Base-by-base conservation (phyloP, 768 basidiomycete genomes). In the Russula dissimulans region DNA sequence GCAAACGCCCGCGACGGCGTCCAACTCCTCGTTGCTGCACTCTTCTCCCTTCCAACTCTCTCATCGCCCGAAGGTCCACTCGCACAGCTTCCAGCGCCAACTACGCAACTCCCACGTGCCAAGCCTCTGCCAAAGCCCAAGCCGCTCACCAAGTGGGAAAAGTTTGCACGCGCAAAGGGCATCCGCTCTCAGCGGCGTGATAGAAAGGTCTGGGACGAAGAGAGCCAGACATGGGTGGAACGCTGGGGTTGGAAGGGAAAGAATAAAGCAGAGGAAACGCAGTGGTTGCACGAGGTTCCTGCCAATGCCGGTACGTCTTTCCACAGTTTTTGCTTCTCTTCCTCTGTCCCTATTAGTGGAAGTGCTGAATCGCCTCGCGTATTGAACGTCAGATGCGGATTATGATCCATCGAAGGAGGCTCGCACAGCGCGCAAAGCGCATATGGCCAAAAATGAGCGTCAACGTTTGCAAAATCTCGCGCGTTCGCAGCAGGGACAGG, bases 71-170 rank as follows among this genome's bases (percentile, higher is more conserved):
- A 91, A 61, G 95, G 95, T 1, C 91, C 91, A 0, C 77, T 92
- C 51, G 91, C 88, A 1, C 78, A 83, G 57, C 86, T 97, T 3
- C 95, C 95, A 0, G 69, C 82, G 1, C 88, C 91, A 3, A 81
- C 78, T 1, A 90, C 87, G 31, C 76, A 78, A 49, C 81, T 98
- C 1, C 97, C 97, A 0, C 83, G 97, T 26, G 81, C 93, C 34
- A 98, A 99, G 71, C 91, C 90, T 0, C 77, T 98, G 3, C 97
- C 95, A 0, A 95, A 93, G 68, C 88, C 89, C 3, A 97, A 95
- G 73, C 86, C 87, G 9, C 84, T 80, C 38, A 98, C 95, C 7
- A 98, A 97, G 73, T 99, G 97, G 97, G 91, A 98, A 76, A 79
- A 82, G 57, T 99, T 98, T 69, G 95, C 95, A 5, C 84, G 85